phyloP scores from a whole-genome alignment of 2,329 filamentous ascomycete species.

The Gyromitra esculenta region DNA sequence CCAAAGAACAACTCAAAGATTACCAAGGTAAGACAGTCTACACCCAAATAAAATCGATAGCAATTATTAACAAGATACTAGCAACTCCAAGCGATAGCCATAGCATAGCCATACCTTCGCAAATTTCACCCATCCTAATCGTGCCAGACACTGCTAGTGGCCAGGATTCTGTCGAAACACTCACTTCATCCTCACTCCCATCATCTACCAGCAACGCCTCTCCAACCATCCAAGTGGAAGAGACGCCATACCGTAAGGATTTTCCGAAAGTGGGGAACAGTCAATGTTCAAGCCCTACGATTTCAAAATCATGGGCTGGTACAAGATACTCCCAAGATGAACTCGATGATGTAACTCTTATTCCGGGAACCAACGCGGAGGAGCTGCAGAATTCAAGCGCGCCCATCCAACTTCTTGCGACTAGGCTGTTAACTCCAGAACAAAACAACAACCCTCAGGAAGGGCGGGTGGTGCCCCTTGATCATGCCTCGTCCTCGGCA shows the following conservation, averaged over 20 bases:
- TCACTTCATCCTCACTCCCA: slow-evolving; percentile 6
- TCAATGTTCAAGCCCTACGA: slow-evolving; percentile 21
- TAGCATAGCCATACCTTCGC: slow-evolving; percentile 9
- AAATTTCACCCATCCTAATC: slow-evolving; percentile 3
- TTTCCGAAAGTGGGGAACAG: background rate
- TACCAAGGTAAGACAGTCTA: slow-evolving; percentile 21
- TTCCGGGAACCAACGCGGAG: slow-evolving; percentile 42
- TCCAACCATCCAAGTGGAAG: slow-evolving; percentile 49
- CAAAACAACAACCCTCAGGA: slow-evolving; percentile 8
- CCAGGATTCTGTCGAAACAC: background rate
- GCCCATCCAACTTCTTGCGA: background rate
- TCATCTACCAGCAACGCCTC: slow-evolving; percentile 23
- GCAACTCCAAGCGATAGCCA: background rate
- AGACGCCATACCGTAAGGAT: slow-evolving; percentile 46
- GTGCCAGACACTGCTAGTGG: background rate
- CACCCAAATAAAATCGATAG: background rate
- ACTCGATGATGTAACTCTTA: slow-evolving; percentile 33
- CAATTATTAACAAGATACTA: slow-evolving; percentile 23
- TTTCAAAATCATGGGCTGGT: slow-evolving; percentile 18
- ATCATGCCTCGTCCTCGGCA: background rate
- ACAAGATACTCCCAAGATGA: slow-evolving; percentile 11
- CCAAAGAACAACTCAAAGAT: background rate
- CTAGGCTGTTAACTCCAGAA: background rate
- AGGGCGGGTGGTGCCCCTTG: slow-evolving; percentile 3
- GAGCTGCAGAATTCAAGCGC: slow-evolving; percentile 11